Base-by-base conservation (phyloP, 176 grass and related monocot species). In the Triticum dicoccoides region DNA sequence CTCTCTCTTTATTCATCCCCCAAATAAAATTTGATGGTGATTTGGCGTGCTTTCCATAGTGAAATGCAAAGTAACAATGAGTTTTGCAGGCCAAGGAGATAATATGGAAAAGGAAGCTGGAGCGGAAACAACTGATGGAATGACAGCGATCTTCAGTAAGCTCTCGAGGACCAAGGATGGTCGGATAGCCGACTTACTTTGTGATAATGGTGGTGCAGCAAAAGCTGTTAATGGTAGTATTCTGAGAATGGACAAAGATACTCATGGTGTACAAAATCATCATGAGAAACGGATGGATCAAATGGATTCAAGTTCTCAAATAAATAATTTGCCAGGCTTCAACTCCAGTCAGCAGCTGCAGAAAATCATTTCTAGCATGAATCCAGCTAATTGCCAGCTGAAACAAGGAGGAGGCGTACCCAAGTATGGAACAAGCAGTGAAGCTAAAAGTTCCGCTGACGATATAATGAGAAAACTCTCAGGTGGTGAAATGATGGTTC, bases 231-330 rank as follows among this genome's bases (percentile, higher is more conserved):
- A 15, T 3, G 21, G 11, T 79, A 56, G 34, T 79, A 78, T 2
- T 35, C 25, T 79, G 47, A 25, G 64, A 56, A 39, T 17, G 47
- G 34, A 39, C 33, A 69, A 37, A 42, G 33, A 24, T 51, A 83
- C 33, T 73, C 69, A 30, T 61, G 35, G 69, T 62, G n/a, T 44
- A 83, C 69, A 73, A 62, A 74, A 73, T 83, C 69, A 83, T 11
- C 68, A 32, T 0, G 21, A 41, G 54, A 61, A 30, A 62, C 11
- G 11, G 52, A n/a, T 61, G 54, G 35, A 62, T 9, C 34, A 83
- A 83, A 73, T 44, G 69, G 69, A 32, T 83, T 42, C 12, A 83
- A 62, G 67, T 63, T 71, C 82, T 73, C 35, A 35, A 73, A 83
- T 58, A 34, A 29, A 71, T 10, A 61, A 69, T 59, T 7, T 38